These are phyloP conservation scores for Wickerhamomyces queroliae DNA, from an alignment of 805 yeast genomes.

Conservation along the genomic window DNA sequence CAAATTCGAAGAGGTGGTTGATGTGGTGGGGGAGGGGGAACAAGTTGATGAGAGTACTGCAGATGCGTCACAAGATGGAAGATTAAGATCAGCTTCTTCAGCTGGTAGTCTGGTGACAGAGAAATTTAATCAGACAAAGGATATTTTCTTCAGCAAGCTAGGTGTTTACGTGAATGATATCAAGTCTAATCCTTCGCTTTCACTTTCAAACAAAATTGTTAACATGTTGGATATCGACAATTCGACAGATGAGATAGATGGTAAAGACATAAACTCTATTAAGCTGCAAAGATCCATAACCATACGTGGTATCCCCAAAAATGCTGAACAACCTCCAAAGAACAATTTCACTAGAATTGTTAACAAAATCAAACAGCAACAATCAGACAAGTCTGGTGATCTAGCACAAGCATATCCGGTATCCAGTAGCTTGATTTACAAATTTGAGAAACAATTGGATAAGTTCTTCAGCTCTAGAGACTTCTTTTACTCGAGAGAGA, in stretches of 20 bases:
- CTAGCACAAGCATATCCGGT: conserved; percentile 4
- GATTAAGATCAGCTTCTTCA: background rate
- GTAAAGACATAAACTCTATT: conserved; percentile 9
- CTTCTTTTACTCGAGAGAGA: conserved; percentile 22
- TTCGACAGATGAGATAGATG: conserved; percentile 1
- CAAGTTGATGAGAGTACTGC: conserved; percentile 1
- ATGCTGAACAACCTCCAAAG: background rate
- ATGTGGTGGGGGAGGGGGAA: conserved; percentile 1
- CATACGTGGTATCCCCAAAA: conserved; percentile 3
- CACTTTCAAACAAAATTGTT: conserved; percentile 11
- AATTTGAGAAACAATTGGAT: conserved; percentile 17
- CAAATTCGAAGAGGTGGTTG: background rate
- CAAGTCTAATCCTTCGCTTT: conserved; percentile 19
- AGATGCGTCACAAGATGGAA: background rate
- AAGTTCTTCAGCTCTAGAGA: conserved; percentile 14
- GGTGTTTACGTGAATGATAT: conserved; percentile 22
- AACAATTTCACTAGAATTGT: conserved; percentile 3
- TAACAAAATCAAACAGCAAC: conserved; percentile 8
- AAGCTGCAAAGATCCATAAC: conserved; percentile 20
- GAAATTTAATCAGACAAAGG: conserved; percentile 11
- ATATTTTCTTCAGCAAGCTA: conserved; percentile 19
- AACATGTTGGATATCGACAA: conserved; percentile 5
- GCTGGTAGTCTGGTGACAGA: background rate
- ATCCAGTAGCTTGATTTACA: conserved; percentile 14
- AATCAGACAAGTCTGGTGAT: background rate